Evolutionary conservation across 2,329 filamentous ascomycete species (phyloP).

Genomic region (Colletotrichum simmondsii): DNA sequence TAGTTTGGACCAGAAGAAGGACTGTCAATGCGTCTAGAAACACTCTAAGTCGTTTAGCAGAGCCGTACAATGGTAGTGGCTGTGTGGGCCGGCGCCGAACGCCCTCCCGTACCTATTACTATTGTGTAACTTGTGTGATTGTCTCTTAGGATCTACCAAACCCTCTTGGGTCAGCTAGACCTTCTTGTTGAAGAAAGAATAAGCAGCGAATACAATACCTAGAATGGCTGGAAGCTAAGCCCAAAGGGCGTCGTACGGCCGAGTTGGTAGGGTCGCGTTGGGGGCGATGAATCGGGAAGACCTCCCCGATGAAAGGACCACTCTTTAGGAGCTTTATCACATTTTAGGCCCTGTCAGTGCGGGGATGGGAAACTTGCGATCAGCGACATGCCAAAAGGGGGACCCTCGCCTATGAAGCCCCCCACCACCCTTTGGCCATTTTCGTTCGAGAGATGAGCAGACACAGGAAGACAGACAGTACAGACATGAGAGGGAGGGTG

Average conservation of each 20-base stretch:
- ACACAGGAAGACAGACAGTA: not conserved
- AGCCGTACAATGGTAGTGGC: not conserved
- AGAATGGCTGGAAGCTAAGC: not conserved
- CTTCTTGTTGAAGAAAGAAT: not conserved
- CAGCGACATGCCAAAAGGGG: slow-evolving; percentile 6
- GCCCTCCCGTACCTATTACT: not conserved
- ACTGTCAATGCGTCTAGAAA: slow-evolving; percentile 25
- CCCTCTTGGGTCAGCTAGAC: not conserved
- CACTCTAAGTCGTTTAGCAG: not conserved
- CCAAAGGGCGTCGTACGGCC: not conserved
- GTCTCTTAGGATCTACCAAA: not conserved
- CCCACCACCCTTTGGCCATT: not conserved
- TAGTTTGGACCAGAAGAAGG: slow-evolving; percentile 7
- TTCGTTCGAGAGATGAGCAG: not conserved
- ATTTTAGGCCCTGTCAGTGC: slow-evolving; percentile 15
- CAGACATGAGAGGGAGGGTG: not conserved
- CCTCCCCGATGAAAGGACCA: slow-evolving; percentile 1
- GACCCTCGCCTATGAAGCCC: not conserved
- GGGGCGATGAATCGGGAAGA: slow-evolving; percentile 17
- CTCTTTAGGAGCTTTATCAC: not conserved
- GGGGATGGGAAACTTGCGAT: not conserved
- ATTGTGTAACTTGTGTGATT: not conserved
- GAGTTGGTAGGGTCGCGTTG: slow-evolving; percentile 3
- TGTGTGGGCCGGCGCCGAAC: not conserved
- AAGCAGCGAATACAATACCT: not conserved